Evolutionary conservation across 2,329 filamentous ascomycete genomes (phyloP).

Genomic region (Exophiala alcalophila): DNA sequence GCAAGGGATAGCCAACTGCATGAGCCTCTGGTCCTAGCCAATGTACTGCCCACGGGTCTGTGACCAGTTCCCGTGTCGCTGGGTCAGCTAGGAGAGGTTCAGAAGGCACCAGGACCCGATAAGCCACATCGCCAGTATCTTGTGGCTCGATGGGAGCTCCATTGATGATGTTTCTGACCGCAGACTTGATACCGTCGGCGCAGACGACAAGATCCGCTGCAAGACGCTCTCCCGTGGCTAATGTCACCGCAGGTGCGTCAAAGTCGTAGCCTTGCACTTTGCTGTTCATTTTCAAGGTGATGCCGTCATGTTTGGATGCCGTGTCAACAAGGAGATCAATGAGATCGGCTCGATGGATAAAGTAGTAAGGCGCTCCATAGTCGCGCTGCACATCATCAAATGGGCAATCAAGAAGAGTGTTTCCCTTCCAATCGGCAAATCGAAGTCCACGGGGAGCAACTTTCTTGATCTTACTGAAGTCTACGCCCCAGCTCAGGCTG

Average conservation of each 20-base stretch:
- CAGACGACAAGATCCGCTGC: conserved; percentile 32
- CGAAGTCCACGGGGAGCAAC: conserved; percentile 31
- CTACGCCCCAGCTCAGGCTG: conserved; percentile 21
- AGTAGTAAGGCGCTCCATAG: conserved; percentile 35
- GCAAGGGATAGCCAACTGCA: conserved; percentile 35
- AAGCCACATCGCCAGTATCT: conserved; percentile 35
- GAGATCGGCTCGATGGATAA: conserved; percentile 35
- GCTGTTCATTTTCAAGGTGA: conserved; percentile 27
- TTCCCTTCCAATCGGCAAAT: conserved; percentile 35
- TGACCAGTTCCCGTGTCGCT: conserved; percentile 31
- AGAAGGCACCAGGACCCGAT: conserved; percentile 33
- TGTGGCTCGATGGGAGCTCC: conserved; percentile 29
- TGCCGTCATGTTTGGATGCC: conserved; percentile 15
- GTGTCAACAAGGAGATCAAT: conserved; percentile 28
- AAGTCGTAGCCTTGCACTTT: conserved; percentile 32
- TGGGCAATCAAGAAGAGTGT: conserved; percentile 30
- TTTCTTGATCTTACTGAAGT: conserved; percentile 29
- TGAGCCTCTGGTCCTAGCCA: conserved; percentile 37
- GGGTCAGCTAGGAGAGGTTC: conserved; percentile 32
- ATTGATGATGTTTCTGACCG: conserved; percentile 31
- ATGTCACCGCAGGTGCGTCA: conserved; percentile 28
- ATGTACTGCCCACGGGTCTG: conserved; percentile 32
- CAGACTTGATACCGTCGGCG: conserved; percentile 35
- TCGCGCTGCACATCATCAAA: conserved; percentile 27
- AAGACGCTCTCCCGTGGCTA: conserved; percentile 24